These are phyloP conservation scores for Microdochium nivale DNA, from an alignment of 2,329 filamentous ascomycete genomes.

Conservation along the genomic window DNA sequence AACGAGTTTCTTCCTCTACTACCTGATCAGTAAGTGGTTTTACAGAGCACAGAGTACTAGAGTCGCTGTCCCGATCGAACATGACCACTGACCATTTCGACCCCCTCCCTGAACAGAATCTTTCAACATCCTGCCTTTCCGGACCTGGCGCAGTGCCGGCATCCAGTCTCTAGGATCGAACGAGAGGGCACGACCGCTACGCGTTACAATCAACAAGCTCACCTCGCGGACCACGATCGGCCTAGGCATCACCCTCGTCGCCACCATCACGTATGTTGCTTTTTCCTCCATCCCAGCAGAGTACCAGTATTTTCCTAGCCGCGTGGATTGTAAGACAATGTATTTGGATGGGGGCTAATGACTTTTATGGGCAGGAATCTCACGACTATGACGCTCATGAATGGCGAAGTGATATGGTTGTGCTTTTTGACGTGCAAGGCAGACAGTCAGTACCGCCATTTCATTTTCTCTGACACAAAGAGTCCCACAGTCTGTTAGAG, in stretches of 20 bases:
- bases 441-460: background rate
- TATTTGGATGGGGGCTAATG: too few relatives aligned
- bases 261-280: background rate
- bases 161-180: background rate
- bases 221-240: background rate
- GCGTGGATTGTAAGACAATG: too few relatives aligned
- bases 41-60: too few relatives aligned
- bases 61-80: too few relatives aligned
- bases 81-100: too few relatives aligned
- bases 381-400: background rate
- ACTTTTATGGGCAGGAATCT: background rate
- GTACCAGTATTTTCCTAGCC: too few relatives aligned
- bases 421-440: background rate
- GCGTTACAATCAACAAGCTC: background rate
- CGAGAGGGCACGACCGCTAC: background rate
- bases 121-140: background rate
- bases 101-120: background rate
- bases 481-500: too few relatives aligned
- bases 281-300: too few relatives aligned
- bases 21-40: background rate
- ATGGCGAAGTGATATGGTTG: background rate
- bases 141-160: background rate
- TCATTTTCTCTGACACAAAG: too few relatives aligned
- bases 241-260: background rate
- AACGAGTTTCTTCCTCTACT: background rate